phyloP scores from a whole-genome alignment of 1,284 basidiomycete genomes.

The Chalciporus sp. region DNA sequence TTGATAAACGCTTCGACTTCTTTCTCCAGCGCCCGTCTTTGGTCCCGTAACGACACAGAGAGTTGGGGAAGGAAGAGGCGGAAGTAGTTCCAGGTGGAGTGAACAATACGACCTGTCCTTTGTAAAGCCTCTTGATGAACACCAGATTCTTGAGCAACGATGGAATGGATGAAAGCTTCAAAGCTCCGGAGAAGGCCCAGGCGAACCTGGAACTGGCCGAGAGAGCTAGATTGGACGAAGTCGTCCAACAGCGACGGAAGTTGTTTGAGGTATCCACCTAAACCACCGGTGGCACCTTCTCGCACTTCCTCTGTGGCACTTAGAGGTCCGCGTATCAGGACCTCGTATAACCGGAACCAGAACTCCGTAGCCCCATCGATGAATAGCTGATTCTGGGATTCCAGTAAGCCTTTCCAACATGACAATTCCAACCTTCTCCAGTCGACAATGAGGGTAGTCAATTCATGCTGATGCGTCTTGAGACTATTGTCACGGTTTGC shows the following conservation, averaged over 20 bases:
- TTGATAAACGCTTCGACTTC: slow-evolving; percentile 88
- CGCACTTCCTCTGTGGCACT: slow-evolving; percentile 45
- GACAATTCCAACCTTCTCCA: slow-evolving; percentile 92
- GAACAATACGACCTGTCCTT: slow-evolving; percentile 66
- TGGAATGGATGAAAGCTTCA: slow-evolving; percentile 45
- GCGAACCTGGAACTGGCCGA: slow-evolving; percentile 82
- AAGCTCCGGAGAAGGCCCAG: slow-evolving; percentile 77
- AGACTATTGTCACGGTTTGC: slow-evolving; percentile 88
- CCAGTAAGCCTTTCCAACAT: slow-evolving; percentile 85
- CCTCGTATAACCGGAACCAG: slow-evolving; percentile 94
- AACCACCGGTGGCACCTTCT: slow-evolving; percentile 34
- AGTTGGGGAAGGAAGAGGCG: slow-evolving; percentile 61
- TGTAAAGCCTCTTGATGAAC: slow-evolving; percentile 37
- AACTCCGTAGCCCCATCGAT: slow-evolving; percentile 71
- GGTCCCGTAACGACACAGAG: slow-evolving; percentile 51
- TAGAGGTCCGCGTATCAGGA: slow-evolving; percentile 67
- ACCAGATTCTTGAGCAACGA: slow-evolving; percentile 22
- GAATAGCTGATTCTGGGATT: slow-evolving; percentile 69
- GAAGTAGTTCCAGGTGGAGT: slow-evolving; percentile 71
- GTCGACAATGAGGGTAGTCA: slow-evolving; percentile 80
- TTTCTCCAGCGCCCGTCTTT: slow-evolving; percentile 73
- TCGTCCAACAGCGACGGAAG: slow-evolving; percentile 83
- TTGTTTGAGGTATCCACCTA: slow-evolving; percentile 61
- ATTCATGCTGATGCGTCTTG: slow-evolving; percentile 61
- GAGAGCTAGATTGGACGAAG: slow-evolving; percentile 76